These are phyloP conservation scores for Phalaenopsis hybrid DNA, from an alignment of 116 monocot genomes.

Conservation along the genomic window DNA sequence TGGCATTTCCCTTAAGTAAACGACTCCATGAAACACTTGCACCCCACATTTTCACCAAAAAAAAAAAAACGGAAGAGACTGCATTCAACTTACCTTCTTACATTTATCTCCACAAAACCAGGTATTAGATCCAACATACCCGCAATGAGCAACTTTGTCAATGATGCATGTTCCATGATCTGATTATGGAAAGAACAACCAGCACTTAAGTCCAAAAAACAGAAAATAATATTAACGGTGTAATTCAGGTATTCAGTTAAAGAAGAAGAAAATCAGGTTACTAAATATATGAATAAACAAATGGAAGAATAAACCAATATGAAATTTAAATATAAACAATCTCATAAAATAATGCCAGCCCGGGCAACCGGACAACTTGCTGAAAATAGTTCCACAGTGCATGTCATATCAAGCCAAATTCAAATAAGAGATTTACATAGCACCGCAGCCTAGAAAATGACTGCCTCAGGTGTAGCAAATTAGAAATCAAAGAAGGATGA, in stretches of 20 bases:
- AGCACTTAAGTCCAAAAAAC: not conserved
- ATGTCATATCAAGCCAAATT: not conserved
- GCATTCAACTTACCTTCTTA: slow-evolving; percentile 14
- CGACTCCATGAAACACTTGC: not conserved
- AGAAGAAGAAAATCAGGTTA: not conserved
- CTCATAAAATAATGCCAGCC: not conserved
- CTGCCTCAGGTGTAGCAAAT: not conserved
- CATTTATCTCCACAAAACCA: slow-evolving; percentile 30
- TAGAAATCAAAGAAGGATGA: not conserved
- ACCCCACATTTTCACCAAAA: not conserved
- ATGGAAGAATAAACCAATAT: not conserved
- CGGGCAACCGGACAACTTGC: not conserved
- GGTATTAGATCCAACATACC: slow-evolving; percentile 5
- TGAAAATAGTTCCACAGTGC: not conserved
- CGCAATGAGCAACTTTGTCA: slow-evolving; percentile 6
- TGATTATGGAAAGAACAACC: slow-evolving; percentile 3
- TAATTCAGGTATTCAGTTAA: not conserved
- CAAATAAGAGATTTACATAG: not conserved
- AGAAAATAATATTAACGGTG: not conserved
- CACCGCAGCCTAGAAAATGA: not conserved
- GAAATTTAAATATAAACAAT: not conserved
- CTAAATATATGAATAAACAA: not conserved
- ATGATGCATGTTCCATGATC: slow-evolving; percentile 19
- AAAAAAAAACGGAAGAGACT: not conserved
- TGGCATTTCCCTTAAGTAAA: not conserved